Evolutionary conservation across 1,284 basidiomycete species (phyloP), one percentile per base, ranked within the genome.

Genomic region (Melanopsichium pennsylvanicum): DNA sequence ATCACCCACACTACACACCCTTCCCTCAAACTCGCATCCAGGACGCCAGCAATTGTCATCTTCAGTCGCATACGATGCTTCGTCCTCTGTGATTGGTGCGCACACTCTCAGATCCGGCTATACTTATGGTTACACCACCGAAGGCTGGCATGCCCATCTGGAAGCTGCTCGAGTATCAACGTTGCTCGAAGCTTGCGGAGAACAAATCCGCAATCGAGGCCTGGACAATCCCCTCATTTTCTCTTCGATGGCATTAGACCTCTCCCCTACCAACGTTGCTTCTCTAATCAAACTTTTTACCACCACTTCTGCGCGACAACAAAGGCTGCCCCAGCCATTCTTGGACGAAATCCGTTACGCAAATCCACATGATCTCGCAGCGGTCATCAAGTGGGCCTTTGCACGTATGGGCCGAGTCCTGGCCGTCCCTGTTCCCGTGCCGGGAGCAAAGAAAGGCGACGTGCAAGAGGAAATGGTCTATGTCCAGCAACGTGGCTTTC

Each of bases 331-430:
- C 0, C 29, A 39, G 0, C 36, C 49, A 1, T 75, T 79, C 44
- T 33, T 66, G 8, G 60, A 76, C 18, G 78, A 79, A 25, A 46
- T 78, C 23, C 64, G 69, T 19, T 79, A 70, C 35, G 78, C 78
- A 26, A 76, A 72, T 31, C 68, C 75, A 19, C 72, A 80, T 57
- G 72, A 75, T 29, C 62, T 81, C 2, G 77, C 77, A 33, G 78
- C 79, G 8, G 26, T 79, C 33, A 72, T 81, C 70, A 81, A 81
- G 52, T 81, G 79, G 79, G 70, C 73, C 2, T 66, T 81, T n/a
- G 71, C 76, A 1, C 61, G 78, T 19, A 46, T 81, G 48, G 76
- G 76, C 5, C 58, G 73, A 13, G 74, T 81, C 15, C 59, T 79
- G 7, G 73, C 76, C 13, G 76, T 78, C 12, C 72, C 58, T 13